These are phyloP conservation scores for Huntiella savannae DNA, from an alignment of 2,329 filamentous ascomycete genomes.

Conservation along the genomic window DNA sequence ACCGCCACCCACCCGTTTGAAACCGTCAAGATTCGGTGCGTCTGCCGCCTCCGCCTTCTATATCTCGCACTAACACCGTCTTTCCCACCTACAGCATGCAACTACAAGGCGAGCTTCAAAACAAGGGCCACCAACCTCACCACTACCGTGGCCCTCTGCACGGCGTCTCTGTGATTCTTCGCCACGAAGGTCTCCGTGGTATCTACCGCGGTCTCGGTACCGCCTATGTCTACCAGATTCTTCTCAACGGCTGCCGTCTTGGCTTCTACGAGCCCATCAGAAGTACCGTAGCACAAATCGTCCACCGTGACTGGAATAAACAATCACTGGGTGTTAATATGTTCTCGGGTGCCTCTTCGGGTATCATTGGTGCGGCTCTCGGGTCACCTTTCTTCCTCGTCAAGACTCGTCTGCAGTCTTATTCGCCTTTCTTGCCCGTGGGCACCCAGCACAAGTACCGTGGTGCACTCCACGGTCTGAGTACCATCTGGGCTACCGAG, in stretches of 20 bases:
- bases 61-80: background rate
- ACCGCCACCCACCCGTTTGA: constrained; percentile 97
- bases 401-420: constrained; percentile 91
- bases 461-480: constrained; percentile 67
- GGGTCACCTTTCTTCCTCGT: constrained; percentile 95
- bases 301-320: constrained; percentile 53
- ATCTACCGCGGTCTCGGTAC: constrained; percentile 78
- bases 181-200: constrained; percentile 72
- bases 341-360: constrained; percentile 74
- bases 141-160: constrained; percentile 85
- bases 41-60: constrained; percentile 9
- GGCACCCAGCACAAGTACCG: constrained; percentile 92
- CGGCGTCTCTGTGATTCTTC: constrained; percentile 72
- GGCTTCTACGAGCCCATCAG: constrained; percentile 97
- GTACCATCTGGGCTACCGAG: constrained; percentile 59
- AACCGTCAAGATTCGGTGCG: constrained; percentile 91
- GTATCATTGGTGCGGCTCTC: constrained; percentile 77
- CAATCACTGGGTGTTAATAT: constrained; percentile 87
- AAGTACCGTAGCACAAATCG: constrained; percentile 42
- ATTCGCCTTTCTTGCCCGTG: constrained; percentile 76
- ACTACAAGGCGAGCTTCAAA: constrained; percentile 83
- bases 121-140: constrained; percentile 65
- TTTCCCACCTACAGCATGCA: constrained; percentile 46
- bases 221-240: constrained; percentile 90
- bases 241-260: constrained; percentile 87